These are phyloP conservation scores for Fusarium verticillioides DNA, from an alignment of 2,329 filamentous ascomycete species.

Conservation along the genomic window DNA sequence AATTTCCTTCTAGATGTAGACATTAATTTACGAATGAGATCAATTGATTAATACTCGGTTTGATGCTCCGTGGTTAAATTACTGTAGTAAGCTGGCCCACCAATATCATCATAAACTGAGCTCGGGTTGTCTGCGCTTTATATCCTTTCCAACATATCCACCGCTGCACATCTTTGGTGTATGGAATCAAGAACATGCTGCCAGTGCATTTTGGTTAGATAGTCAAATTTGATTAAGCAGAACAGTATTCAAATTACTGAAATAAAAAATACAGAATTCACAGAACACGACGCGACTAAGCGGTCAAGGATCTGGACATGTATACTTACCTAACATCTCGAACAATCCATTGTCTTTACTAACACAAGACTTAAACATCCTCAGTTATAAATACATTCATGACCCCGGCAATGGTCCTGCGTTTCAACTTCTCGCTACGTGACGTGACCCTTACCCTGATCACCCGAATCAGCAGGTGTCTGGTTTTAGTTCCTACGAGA, in stretches of 20 bases:
- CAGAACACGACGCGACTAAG: neutral
- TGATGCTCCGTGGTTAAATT: too few species aligned
- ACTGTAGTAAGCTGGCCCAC: too few species aligned
- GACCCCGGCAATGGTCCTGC: neutral
- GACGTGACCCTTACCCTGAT: neutral
- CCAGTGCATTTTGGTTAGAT: rapidly evolving
- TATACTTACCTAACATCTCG: rapidly evolving
- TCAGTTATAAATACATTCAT: neutral
- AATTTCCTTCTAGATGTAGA: rapidly evolving
- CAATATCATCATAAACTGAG: neutral
- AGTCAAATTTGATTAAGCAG: too few species aligned
- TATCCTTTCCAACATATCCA: neutral
- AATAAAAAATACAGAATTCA: neutral
- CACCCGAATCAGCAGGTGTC: too few species aligned
- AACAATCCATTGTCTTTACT: neutral
- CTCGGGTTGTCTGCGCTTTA: neutral
- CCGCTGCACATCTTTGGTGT: rapidly evolving
- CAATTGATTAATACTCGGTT: rapidly evolving
- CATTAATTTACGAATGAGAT: rapidly evolving
- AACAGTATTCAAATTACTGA: neutral
- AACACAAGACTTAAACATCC: rapidly evolving
- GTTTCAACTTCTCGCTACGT: neutral
- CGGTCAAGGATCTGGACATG: neutral
- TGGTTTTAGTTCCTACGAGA: too few species aligned
- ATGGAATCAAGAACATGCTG: rapidly evolving